These are phyloP conservation scores for Solanum hybrid DNA, from an alignment of 305 asterid species.

Conservation along the genomic window DNA sequence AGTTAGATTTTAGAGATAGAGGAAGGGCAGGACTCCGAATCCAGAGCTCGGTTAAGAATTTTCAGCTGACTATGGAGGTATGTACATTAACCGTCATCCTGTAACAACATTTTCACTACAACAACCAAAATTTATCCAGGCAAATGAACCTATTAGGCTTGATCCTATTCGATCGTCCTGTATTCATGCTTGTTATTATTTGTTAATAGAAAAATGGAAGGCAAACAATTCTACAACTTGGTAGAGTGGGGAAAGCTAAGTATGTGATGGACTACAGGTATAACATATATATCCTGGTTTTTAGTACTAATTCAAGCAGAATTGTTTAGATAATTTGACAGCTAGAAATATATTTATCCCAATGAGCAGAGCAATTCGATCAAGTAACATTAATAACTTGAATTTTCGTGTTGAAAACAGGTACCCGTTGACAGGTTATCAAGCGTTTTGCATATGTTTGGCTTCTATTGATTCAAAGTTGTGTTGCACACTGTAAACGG, in stretches of 20 bases:
- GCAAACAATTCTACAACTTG: constrained; percentile 86
- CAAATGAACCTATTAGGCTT: not conserved
- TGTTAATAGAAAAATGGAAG: constrained; percentile 54
- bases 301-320: not conserved
- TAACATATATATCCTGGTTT: not conserved
- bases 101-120: not conserved
- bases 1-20: constrained; percentile 74
- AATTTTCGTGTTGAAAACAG: constrained; percentile 27
- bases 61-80: constrained; percentile 81
- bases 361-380: not conserved
- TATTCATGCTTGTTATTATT: not conserved
- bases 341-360: not conserved
- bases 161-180: not conserved
- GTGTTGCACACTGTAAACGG: constrained; percentile 62
- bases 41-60: constrained; percentile 83
- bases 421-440: constrained; percentile 87
- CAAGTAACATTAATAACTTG: not conserved
- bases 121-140: not conserved
- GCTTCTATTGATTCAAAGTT: constrained; percentile 86
- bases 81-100: not conserved
- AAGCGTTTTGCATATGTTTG: constrained; percentile 84
- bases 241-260: constrained; percentile 72
- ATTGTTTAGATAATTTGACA: not conserved
- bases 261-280: constrained; percentile 96
- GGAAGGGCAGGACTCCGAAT: constrained; percentile 68